Evolutionary conservation across 352 stramenopile genomes (phyloP), one percentile per base, ranked within the genome.

Genomic region (Globisporangium paddicum): DNA sequence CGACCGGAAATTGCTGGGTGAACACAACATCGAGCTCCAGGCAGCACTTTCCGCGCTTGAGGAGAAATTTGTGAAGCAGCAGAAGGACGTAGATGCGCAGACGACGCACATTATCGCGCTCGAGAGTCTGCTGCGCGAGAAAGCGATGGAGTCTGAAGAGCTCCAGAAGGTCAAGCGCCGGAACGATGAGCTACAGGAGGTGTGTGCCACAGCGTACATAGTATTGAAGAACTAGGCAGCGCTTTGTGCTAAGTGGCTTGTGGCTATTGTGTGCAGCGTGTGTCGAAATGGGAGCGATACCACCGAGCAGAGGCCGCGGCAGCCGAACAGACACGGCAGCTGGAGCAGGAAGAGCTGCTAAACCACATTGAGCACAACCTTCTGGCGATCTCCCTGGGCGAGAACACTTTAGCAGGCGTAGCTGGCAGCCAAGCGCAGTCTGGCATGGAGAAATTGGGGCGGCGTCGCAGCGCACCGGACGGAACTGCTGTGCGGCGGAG

Each of bases 11-110:
- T 63, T 90, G 16, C 58, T 90, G 51, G 90, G 78, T 21, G 84
- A 91, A 58, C 79, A 90, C 67, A 93, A 93, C 45, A 71, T 93
- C 44, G 82, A 91, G 65, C 69, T 92, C 11, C 79, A 91, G 40
- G 69, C 87, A 25, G 54, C 74, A 38, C 60, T 89, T 21, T 66
- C 64, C 16, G 53, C 62, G 8, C 75, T 89, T 60, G 77, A 93
- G 50, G 67, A 77, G 48, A 73, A 75, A 21, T 61, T 83, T 0
- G 45, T 14, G 14, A 65, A 64, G 50, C 67, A 88, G 44, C 64
- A 90, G 58, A 58, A 57, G 4, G 81, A 90, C 11, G 75, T 80
- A 61, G 75, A 90, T 50, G 34, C 62, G n/a, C 77, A 88, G 61
- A 73, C 79, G 19, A 63, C 74, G 14, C 72, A 66, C 23, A 82